These are phyloP conservation scores for Aspergillus baeticus DNA, from an alignment of 495 filamentous ascomycete species.

Conservation along the genomic window DNA sequence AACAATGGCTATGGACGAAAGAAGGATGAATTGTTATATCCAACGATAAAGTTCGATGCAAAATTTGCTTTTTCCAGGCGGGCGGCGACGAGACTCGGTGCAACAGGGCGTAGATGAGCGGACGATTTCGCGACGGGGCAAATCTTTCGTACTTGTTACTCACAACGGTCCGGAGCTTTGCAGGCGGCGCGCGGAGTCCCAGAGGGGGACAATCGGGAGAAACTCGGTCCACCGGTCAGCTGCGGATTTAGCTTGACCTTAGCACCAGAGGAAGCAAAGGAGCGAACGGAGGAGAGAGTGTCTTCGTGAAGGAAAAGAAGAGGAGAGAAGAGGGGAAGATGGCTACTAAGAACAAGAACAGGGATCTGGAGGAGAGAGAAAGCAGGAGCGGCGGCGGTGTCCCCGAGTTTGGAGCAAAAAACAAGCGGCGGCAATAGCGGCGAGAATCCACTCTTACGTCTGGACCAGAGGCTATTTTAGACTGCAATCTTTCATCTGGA, in stretches of 20 bases:
- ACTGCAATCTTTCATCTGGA: neutral
- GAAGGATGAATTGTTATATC: neutral
- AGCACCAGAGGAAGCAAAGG: conserved; percentile 1
- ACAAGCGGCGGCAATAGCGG: conserved; percentile 27
- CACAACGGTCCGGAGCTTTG: conserved; percentile 20
- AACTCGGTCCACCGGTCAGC: conserved; percentile 19
- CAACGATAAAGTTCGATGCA: neutral
- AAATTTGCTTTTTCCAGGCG: neutral
- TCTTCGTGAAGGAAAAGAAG: neutral
- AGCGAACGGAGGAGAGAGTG: conserved; percentile 2
- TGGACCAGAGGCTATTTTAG: conserved; percentile 1
- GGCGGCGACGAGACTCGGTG: conserved; percentile 4
- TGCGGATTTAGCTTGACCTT: conserved; percentile 3
- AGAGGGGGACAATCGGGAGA: conserved; percentile 15
- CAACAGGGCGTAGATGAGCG: conserved; percentile 13
- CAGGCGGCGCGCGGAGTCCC: conserved; percentile 6
- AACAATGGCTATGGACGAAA: neutral
- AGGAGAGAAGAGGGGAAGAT: conserved; percentile 7
- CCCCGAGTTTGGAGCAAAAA: conserved; percentile 23
- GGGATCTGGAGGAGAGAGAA: conserved; percentile 21
- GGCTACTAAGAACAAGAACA: conserved; percentile 14
- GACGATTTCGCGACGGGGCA: conserved; percentile 21
- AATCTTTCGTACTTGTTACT: conserved; percentile 24
- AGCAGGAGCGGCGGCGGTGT: conserved; percentile 20
- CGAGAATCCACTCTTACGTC: conserved; percentile 17